Percentiles rank a stretch among this genome's conserved stretches.
Conservation (phyloP, 139 green algal species). For the Chlamydomonas eustigma region DNA sequence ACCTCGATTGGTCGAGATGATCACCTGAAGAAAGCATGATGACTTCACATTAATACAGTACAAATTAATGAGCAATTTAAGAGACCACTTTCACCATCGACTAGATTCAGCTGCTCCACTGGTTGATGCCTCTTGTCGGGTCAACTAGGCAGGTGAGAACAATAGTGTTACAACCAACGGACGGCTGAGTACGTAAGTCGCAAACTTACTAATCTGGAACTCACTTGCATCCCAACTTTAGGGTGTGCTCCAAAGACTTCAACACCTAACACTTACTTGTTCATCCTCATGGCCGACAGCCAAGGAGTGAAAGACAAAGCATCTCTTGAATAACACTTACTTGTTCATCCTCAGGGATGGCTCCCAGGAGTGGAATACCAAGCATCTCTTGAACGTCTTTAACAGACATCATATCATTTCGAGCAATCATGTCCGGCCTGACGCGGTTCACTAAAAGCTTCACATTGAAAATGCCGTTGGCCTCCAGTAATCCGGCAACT, state of each 20-base stretch:
- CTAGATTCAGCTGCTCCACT: too few species aligned
- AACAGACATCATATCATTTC: slow-evolving; percentile 92
- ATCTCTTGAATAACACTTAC: slow-evolving; percentile 62
- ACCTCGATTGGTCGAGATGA: slow-evolving; percentile 84
- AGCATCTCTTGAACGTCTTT: slow-evolving; percentile 83
- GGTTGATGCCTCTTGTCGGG: neutral
- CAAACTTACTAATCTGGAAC: too few species aligned
- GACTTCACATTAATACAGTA: too few species aligned
- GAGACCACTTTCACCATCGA: too few species aligned
- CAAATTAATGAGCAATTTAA: too few species aligned
- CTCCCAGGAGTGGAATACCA: slow-evolving; percentile 70
- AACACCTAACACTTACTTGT: neutral
- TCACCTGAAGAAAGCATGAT: slow-evolving; percentile 57
- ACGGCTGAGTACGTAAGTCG: too few species aligned
- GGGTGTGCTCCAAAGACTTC: too few species aligned
- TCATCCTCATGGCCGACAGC: slow-evolving; percentile 21
- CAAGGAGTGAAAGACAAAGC: slow-evolving; percentile 40
- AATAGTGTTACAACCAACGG: too few species aligned
- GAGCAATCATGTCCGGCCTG: slow-evolving; percentile 41
- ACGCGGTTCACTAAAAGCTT: slow-evolving; percentile 90
- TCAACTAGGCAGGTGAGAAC: too few species aligned
- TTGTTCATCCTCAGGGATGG: slow-evolving; percentile 71
- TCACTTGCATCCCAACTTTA: too few species aligned
- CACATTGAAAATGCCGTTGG: slow-evolving; percentile 82
- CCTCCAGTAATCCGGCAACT: slow-evolving; percentile 83